Base-by-base conservation (phyloP, 768 basidiomycete genomes). In the Flagelloscypha sp. region DNA sequence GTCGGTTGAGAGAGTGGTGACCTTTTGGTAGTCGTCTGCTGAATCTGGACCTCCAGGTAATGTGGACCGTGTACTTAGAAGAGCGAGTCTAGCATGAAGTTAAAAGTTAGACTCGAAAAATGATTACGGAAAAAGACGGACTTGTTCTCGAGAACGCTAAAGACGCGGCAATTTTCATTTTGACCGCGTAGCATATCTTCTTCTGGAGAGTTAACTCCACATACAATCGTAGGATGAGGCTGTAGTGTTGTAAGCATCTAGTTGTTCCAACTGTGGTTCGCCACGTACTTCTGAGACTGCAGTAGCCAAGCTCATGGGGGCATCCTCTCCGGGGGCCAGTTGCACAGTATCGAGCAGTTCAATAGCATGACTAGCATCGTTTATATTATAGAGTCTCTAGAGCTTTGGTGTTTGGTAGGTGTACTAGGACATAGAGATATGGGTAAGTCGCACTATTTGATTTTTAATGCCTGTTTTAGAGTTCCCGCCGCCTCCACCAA, bases 301-400 rank as follows among this genome's bases (percentile, higher is more conserved):
- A n/a, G n/a, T n/a, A 12, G 82, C 79, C 69, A 97, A 80, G 54
- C 90, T 94, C 88, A 92, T 97, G n/a, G 95, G 93, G 4, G 84
- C 85, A 58, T 98, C 95, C 53, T 93, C 93, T 23, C 78, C 83
- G 20, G 57, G 70, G 36, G 74, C 80, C 9, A 99, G 69, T 48
- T 87, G 76, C 31, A 79, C 65, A 54, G 95, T 89, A 46, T 73
- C 57, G 17, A 79, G 52, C 1, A 76, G 58, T 21, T 74, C 61
- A 8, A 89, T 53, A 12, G 62, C 57, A 40, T 72, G 67, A n/a
- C n/a, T n/a, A 27, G 73, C 63, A 11, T 68, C 54, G 11, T 62
- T 63, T 36, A 88, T 63, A 30, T 68, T 62, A 54, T 85, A 89
- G 16, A 90, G 57, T 48, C 78, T 71, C 88, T 90, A 33, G 20